phyloP scores from a whole-genome alignment of 176 grass and related monocot species.

The Lolium rigidum region DNA sequence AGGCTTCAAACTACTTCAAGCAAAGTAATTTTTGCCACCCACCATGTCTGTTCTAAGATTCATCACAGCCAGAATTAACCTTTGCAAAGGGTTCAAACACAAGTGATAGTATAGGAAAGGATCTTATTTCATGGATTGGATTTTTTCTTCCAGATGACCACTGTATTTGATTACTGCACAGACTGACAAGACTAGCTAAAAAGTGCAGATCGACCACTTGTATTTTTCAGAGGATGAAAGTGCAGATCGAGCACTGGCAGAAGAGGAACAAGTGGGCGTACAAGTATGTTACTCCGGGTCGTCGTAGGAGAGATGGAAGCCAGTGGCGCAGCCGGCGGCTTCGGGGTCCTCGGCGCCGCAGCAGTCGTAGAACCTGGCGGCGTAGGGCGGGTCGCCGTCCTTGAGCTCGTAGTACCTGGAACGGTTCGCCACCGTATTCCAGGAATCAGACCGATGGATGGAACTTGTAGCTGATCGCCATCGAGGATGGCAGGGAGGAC shows the following conservation, averaged over 20 bases:
- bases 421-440: neutral
- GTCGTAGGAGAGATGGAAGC: constrained; percentile 77
- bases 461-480: neutral
- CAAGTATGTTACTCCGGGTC: neutral
- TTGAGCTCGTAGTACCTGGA: constrained; percentile 75
- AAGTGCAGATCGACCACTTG: too few species aligned
- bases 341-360: constrained; percentile 88
- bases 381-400: constrained; percentile 79
- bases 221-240: too few species aligned
- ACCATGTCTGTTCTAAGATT: too few species aligned
- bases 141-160: too few species aligned
- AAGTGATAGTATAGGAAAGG: neutral
- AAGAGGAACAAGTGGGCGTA: neutral
- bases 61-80: too few species aligned
- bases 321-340: constrained; percentile 65
- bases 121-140: neutral
- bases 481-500: neutral
- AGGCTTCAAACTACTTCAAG: too few species aligned
- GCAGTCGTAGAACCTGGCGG: constrained; percentile 87
- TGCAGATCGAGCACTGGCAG: neutral
- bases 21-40: constrained; percentile 1
- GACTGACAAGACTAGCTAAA: too few species aligned
- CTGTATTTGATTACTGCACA: too few species aligned
- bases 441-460: neutral
- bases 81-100: too few species aligned